A percentile compares a stretch with the other conserved stretches of the same genome.
These are phyloP conservation scores for Tulasnella sp. DNA, from an alignment of 768 basidiomycete species.

Conservation along the genomic window DNA sequence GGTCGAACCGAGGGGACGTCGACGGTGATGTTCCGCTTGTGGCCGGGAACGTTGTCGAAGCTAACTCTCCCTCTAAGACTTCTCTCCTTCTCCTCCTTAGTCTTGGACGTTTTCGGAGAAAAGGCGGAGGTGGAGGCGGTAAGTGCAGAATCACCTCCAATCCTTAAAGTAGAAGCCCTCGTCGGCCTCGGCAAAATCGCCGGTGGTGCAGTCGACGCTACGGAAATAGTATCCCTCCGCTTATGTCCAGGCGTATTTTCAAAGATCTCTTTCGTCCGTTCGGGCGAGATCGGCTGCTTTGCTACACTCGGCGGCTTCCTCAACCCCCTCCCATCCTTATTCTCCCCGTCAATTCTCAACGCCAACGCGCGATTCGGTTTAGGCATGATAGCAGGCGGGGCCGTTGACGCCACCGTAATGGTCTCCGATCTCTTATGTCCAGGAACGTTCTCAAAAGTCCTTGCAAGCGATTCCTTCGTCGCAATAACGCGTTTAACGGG, in stretches of 20 bases:
- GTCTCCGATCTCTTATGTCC: constrained; percentile 15
- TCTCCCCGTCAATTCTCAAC: neutral
- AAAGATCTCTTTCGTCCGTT: constrained; percentile 13
- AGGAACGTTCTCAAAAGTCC: constrained; percentile 18
- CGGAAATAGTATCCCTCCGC: constrained; percentile 18
- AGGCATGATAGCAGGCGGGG: constrained; percentile 13
- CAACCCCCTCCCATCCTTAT: constrained; percentile 2
- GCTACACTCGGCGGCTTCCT: constrained; percentile 1
- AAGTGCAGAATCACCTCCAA: constrained; percentile 31
- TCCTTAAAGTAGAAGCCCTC: constrained; percentile 61
- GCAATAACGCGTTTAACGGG: neutral
- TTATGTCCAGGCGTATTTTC: constrained; percentile 22
- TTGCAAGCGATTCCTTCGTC: constrained; percentile 14
- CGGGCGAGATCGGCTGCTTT: neutral
- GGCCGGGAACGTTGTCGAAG: constrained; percentile 72
- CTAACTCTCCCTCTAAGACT: constrained; percentile 36
- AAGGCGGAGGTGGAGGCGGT: neutral
- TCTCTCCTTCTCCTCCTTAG: constrained; percentile 37
- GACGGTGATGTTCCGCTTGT: constrained; percentile 61
- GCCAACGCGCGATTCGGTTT: constrained; percentile 14
- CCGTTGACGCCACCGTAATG: constrained; percentile 12
- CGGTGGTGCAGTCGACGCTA: constrained; percentile 33
- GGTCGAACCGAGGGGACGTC: constrained; percentile 64
- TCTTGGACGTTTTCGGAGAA: neutral
- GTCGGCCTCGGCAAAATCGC: constrained; percentile 71